Base-by-base conservation (phyloP, 176 grass and related monocot species). In the Ananas comosus region DNA sequence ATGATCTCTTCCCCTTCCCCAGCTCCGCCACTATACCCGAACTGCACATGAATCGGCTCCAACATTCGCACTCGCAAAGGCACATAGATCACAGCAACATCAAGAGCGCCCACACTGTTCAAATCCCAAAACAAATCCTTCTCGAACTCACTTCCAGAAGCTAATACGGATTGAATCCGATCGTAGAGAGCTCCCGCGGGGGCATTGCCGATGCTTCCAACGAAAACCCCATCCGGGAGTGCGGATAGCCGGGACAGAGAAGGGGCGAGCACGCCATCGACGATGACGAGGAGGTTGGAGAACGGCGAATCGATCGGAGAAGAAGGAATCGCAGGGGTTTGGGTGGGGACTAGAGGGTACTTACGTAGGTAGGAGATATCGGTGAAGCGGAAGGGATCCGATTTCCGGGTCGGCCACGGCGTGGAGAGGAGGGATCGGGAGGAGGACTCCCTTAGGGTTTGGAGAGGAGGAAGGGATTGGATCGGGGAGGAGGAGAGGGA, bases 101-200 rank as follows among this genome's bases (percentile, higher is more conserved):
- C 83, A n/a, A 72, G 48, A 18, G 72, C 71, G 12, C 83, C 82
- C 5, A 80, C 66, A 12, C 64, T 79, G 72, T 85, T 85, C 17
- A 85, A 68, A 52, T 85, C 82, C 71, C 72, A 85, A 70, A 85
- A 85, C 12, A 85, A 14, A 73, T 85, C 82, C 51, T 79, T 74
- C 14, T 85, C 77, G 22, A 85, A 80, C 14, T 64, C 72, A 1
- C 50, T 65, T 9, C 52, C 27, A 49, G 52, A 79, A 64, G 72
- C 28, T 29, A 80, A 61, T 42, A 51, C 77, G 12, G 72, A 25
- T 25, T 49, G 48, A n/a, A 85, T 49, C 50, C 79, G 69, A 29
- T 80, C 76, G 12, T 53, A 51, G 65, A 75, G 48, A 64, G 77
- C 52, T 9, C 77, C 82, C 0, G 13, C 70, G 5, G 77, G 77